Percentiles rank a stretch among this genome's conserved stretches.
Evolutionary conservation across 1,284 basidiomycete species (phyloP).

Genomic region (Neolentinus lepideus): DNA sequence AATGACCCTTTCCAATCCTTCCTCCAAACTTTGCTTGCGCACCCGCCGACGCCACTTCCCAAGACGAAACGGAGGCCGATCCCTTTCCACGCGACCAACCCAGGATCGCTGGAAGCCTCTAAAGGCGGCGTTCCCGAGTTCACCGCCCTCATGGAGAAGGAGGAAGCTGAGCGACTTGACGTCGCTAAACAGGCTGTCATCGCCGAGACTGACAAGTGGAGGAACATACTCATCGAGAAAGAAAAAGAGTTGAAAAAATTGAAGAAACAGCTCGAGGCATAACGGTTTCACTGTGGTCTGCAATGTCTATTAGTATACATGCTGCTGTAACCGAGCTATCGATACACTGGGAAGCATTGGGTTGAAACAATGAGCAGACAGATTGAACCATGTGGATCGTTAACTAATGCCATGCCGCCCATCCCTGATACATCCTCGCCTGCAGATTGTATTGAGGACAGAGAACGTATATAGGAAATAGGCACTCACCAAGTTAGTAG

Average conservation of each 20-base stretch:
- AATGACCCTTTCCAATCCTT: conserved; percentile 90
- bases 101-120: conserved; percentile 45
- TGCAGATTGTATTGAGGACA: no score
- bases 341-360: not conserved
- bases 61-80: conserved; percentile 55
- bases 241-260: conserved; percentile 64
- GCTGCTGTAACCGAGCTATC: not conserved
- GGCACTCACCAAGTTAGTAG: conserved; percentile 62
- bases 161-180: conserved; percentile 78
- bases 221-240: conserved; percentile 55
- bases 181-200: conserved; percentile 66
- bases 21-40: conserved; percentile 72
- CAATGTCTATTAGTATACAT: not conserved
- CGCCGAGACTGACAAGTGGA: conserved; percentile 58
- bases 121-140: conserved; percentile 75
- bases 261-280: conserved; percentile 38
- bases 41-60: conserved; percentile 82
- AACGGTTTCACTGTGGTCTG: not conserved
- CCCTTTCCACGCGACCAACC: conserved; percentile 64
- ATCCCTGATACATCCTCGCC: conserved; percentile 81
- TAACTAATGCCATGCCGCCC: conserved; percentile 72
- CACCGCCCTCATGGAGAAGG: conserved; percentile 75
- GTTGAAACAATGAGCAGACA: not conserved
- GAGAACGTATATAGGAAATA: no score
- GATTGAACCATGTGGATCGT: not conserved